Percentiles rank a stretch among this genome's conserved stretches.
Evolutionary conservation across 352 stramenopile species (phyloP).

Genomic region (Globisporangium cylindrosporum): DNA sequence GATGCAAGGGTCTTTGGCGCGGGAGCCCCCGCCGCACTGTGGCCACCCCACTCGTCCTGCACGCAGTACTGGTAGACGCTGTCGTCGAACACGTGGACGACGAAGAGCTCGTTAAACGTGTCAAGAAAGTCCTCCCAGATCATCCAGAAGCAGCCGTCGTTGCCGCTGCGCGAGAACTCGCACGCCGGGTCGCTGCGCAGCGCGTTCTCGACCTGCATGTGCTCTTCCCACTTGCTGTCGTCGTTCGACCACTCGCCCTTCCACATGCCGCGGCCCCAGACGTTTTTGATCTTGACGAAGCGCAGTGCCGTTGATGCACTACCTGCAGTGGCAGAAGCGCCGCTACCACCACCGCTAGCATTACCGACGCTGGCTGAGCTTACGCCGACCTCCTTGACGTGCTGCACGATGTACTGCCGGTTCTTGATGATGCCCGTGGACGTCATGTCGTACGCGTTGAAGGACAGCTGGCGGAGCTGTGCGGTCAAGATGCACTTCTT

Average conservation of each 20-base stretch:
- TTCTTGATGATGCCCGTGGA: constrained; percentile 72
- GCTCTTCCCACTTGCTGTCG: constrained; percentile 83
- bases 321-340: not conserved
- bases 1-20: constrained; percentile 16
- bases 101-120: constrained; percentile 69
- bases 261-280: constrained; percentile 78
- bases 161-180: constrained; percentile 64
- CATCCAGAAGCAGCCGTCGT: constrained; percentile 85
- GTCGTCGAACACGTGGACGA: constrained; percentile 39
- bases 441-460: constrained; percentile 60
- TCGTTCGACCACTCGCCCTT: constrained; percentile 83
- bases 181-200: constrained; percentile 55
- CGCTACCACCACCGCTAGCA: not conserved
- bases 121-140: constrained; percentile 72
- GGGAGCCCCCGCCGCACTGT: constrained; percentile 28
- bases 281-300: constrained; percentile 80
- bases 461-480: constrained; percentile 67
- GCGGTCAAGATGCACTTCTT: constrained; percentile 63
- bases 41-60: constrained; percentile 43
- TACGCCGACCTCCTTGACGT: constrained; percentile 57
- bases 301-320: constrained; percentile 29
- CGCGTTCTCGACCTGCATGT: constrained; percentile 67
- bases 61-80: constrained; percentile 56
- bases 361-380: constrained; percentile 6
- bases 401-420: constrained; percentile 68